phyloP scores from a whole-genome alignment of 2,329 filamentous ascomycete species.

The Pseudocercospora cruenta region DNA sequence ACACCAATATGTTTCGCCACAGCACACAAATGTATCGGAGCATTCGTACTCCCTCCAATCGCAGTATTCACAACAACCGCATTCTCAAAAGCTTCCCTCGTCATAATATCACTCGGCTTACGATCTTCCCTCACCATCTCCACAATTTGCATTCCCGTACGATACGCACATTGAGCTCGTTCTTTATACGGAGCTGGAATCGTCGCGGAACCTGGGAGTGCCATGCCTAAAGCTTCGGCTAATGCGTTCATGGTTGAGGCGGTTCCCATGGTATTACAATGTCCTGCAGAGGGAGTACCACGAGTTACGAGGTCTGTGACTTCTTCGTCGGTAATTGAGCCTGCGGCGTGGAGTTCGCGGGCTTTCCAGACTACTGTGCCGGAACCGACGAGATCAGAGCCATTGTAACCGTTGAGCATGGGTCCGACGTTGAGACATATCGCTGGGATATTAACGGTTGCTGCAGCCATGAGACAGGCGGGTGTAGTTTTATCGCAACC shows the following conservation, averaged over 20 bases:
- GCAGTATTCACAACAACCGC: constrained; percentile 59
- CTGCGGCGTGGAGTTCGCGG: constrained; percentile 35
- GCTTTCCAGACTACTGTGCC: constrained; percentile 39
- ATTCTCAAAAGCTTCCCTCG: constrained; percentile 60
- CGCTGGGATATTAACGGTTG: constrained; percentile 37
- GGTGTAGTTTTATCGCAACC: constrained; percentile 40
- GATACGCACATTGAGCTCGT: constrained; percentile 37
- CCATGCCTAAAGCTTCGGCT: constrained; percentile 38
- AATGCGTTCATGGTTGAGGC: constrained; percentile 40
- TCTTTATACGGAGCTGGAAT: constrained; percentile 38
- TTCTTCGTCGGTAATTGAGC: constrained; percentile 34
- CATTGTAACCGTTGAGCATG: constrained; percentile 38
- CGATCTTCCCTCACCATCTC: constrained; percentile 37
- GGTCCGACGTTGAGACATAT: constrained; percentile 39
- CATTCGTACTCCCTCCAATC: constrained; percentile 61
- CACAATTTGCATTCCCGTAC: constrained; percentile 37
- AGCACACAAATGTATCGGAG: constrained; percentile 60
- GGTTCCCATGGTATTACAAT: constrained; percentile 40
- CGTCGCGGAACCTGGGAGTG: constrained; percentile 34
- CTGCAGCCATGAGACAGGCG: constrained; percentile 38
- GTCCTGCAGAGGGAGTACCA: constrained; percentile 35
- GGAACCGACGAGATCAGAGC: constrained; percentile 27
- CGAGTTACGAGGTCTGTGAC: constrained; percentile 35
- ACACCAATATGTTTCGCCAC: constrained; percentile 60
- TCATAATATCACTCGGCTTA: constrained; percentile 59